These are phyloP conservation scores for Tubosaeta sp. DNA, from an alignment of 768 basidiomycete species.

Conservation along the genomic window DNA sequence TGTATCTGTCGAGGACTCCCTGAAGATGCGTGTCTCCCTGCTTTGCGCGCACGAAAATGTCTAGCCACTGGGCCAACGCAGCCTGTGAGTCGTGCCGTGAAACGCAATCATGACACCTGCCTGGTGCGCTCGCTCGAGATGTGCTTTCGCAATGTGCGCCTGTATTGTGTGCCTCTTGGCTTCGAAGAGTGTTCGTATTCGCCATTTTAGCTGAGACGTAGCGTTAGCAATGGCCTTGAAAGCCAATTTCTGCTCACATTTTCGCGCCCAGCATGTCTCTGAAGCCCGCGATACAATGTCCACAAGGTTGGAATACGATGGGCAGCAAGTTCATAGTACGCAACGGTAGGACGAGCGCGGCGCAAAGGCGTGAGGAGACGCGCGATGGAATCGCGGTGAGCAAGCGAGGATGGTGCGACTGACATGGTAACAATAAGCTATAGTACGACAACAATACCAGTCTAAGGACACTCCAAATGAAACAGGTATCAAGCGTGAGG, in stretches of 20 bases:
- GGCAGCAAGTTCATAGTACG: constrained; percentile 64
- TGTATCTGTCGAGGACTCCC: constrained; percentile 53
- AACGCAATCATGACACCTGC: constrained; percentile 32
- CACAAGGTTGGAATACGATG: constrained; percentile 78
- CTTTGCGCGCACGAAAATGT: constrained; percentile 49
- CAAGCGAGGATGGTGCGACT: constrained; percentile 33
- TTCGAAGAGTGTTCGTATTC: constrained; percentile 52
- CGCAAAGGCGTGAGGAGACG: constrained; percentile 51
- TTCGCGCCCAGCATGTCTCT: constrained; percentile 50
- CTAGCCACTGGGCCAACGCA: constrained; percentile 44
- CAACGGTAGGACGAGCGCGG: constrained; percentile 54
- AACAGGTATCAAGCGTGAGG: constrained; percentile 12
- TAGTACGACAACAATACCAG: constrained; percentile 1
- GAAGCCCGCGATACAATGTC: constrained; percentile 68
- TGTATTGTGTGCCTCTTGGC: constrained; percentile 51
- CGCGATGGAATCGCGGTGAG: constrained; percentile 51
- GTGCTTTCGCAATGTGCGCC: constrained; percentile 41
- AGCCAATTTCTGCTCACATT: constrained; percentile 41
- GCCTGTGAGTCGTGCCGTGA: background rate
- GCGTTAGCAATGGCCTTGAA: background rate
- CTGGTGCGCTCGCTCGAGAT: constrained; percentile 53
- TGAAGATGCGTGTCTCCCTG: constrained; percentile 47
- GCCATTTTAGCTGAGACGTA: constrained; percentile 49
- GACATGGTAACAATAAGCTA: constrained; percentile 10
- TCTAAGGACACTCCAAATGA: background rate